Percentiles rank a stretch among this genome's conserved stretches.
Evolutionary conservation across 768 basidiomycete species (phyloP).

Genomic region (Russula compacta): DNA sequence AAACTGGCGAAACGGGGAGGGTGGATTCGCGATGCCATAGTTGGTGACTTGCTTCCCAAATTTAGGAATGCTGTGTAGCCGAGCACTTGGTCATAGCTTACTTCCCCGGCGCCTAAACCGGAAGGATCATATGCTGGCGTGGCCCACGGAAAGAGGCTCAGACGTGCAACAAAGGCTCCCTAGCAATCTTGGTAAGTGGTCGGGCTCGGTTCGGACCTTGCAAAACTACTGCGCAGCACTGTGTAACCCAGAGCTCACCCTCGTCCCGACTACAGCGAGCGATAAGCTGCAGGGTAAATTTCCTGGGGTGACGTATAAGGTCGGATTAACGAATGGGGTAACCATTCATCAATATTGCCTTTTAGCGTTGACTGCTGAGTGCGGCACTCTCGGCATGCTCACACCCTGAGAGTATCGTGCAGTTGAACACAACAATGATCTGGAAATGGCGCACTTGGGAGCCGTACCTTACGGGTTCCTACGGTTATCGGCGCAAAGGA

Average conservation of each 20-base stretch:
- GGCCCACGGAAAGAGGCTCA: background rate
- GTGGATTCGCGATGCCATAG: background rate
- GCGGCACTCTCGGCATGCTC: too few relatives aligned
- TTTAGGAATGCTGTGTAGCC: background rate
- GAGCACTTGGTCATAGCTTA: slow-evolving; percentile 6
- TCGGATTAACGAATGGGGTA: too few relatives aligned
- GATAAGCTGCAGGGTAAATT: too few relatives aligned
- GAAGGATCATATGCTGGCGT: slow-evolving; percentile 2
- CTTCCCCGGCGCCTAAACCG: background rate
- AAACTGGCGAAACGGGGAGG: background rate
- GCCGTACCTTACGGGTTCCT: background rate
- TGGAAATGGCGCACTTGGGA: background rate
- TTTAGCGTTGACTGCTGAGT: too few relatives aligned
- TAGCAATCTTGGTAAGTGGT: background rate
- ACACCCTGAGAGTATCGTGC: background rate
- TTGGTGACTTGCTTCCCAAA: background rate
- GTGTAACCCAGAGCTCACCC: too few relatives aligned
- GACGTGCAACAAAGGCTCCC: background rate
- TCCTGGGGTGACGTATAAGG: too few relatives aligned
- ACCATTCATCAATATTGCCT: too few relatives aligned
- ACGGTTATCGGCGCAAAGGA: background rate
- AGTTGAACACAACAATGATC: background rate
- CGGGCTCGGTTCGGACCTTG: background rate
- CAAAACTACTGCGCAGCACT: background rate
- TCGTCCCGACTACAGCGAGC: too few relatives aligned